These are phyloP conservation scores for Schwanniomyces occidentalis DNA, from an alignment of 805 yeast species.

Conservation along the genomic window DNA sequence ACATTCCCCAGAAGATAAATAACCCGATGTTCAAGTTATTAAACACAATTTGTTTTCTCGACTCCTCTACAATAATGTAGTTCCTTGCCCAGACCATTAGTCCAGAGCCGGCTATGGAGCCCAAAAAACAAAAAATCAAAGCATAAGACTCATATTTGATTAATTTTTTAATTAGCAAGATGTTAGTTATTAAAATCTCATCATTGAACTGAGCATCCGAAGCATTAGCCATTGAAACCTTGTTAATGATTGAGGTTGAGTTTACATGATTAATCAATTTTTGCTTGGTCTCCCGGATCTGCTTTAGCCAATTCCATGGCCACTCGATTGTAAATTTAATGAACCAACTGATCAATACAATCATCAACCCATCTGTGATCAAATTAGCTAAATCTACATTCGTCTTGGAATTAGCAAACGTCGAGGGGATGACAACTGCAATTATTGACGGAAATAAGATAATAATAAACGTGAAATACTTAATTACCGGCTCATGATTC, in stretches of 20 bases:
- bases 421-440: conserved; percentile 24
- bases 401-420: conserved; percentile 10
- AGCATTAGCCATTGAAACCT: not conserved
- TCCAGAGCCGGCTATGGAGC: conserved; percentile 25
- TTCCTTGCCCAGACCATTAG: conserved; percentile 30
- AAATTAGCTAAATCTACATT: conserved; percentile 22
- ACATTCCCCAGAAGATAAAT: conserved; percentile 33
- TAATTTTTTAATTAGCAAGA: conserved; percentile 11
- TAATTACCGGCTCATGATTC: conserved; percentile 8
- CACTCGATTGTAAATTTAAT: conserved; percentile 36
- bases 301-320: conserved; percentile 44
- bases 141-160: conserved; percentile 20
- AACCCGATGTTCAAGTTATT: conserved; percentile 37
- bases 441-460: conserved; percentile 26
- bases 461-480: conserved; percentile 20
- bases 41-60: conserved; percentile 27
- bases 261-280: conserved; percentile 16
- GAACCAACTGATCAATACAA: conserved; percentile 33
- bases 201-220: conserved; percentile 3
- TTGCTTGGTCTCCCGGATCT: conserved; percentile 18
- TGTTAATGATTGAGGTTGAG: conserved; percentile 9
- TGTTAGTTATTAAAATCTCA: conserved; percentile 5
- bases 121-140: conserved; percentile 22
- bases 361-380: conserved; percentile 31
- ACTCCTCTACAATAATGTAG: conserved; percentile 24